Evolutionary conservation across 192 early-diverging fungal genomes (phyloP), one percentile per base, ranked within the genome.

Genomic region (Backusella australiensis): DNA sequence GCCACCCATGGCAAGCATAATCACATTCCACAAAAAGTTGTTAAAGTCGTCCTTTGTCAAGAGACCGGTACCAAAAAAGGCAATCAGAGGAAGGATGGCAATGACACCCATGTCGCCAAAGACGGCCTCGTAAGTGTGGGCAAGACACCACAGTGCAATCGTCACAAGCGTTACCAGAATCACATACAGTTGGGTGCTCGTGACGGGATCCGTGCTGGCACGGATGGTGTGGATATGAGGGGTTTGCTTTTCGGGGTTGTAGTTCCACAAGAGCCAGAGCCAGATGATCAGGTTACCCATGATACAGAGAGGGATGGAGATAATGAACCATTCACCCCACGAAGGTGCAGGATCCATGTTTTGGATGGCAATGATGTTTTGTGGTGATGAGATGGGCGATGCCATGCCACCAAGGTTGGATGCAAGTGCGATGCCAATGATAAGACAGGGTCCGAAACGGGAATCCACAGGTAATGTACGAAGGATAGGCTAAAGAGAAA

Each of bases 351-450:
- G 97, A 32, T 88, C 80, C 96, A 99, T 99, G 72, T 91, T 96
- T 72, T 92, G 89, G 72, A 99, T 95, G 8, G 97, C 95, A 74
- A 99, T 94, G 71, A 96, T 95, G 85, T 99, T 99, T 78, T 99
- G 97, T n/a, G 97, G 97, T 17, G 94, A 96, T 19, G 95, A 91
- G 75, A 99, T 99, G 14, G 97, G 97, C 21, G 94, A 95, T 3
- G 97, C 93, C 97, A 99, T 99, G 34, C 97, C 97, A 66, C 97
- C 97, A 23, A 99, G 89, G 66, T 99, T 99, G 17, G 96, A 93
- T 1, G 97, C 97, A 77, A 99, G 82, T 5, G 97, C 97, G 81
- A 99, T 99, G n/a, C 97, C 97, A 52, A 99, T 86, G 46, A 99
- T 94, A 35, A 99, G 89, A 72, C 93, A 94, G 23, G 90, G 92